These are phyloP conservation scores for Penicillium ochrochloron DNA, from an alignment of 495 filamentous ascomycete species.

Conservation along the genomic window DNA sequence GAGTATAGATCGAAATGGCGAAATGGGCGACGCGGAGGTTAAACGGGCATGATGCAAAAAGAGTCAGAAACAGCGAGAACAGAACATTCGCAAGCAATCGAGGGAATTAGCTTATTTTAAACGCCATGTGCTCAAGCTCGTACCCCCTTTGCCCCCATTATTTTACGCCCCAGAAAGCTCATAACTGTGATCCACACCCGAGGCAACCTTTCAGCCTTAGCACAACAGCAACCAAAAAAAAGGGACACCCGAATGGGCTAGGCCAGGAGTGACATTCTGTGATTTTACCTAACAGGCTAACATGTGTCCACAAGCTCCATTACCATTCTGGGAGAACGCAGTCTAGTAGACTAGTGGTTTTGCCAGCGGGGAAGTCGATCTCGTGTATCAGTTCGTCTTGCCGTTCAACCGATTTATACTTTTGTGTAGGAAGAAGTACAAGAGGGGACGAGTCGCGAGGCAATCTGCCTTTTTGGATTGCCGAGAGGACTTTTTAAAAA, in stretches of 20 bases:
- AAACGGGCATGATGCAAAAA: background rate
- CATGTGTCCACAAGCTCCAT: constrained; percentile 4
- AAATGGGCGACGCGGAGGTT: background rate
- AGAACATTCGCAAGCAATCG: background rate
- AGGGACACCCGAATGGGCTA: background rate
- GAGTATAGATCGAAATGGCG: background rate
- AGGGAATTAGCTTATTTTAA: background rate
- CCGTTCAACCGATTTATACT: background rate
- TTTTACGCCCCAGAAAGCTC: background rate
- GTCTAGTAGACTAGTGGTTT: background rate
- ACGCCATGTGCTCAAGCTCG: background rate
- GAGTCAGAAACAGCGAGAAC: background rate
- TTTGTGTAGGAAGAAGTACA: background rate
- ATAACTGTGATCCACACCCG: background rate
- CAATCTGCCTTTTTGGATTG: background rate
- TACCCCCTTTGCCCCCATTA: constrained; percentile 1
- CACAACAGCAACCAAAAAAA: constrained; percentile 1
- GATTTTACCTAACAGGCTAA: background rate
- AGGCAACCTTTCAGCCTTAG: background rate
- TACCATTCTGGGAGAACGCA: background rate
- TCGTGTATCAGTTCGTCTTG: background rate
- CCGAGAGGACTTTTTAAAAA: background rate
- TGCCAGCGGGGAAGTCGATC: background rate
- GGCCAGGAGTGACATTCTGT: background rate
- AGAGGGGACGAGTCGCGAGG: background rate